A percentile compares a stretch with the other conserved stretches of the same genome.
Evolutionary conservation across 768 basidiomycete genomes (phyloP).

Genomic region (Boletus speciosus): DNA sequence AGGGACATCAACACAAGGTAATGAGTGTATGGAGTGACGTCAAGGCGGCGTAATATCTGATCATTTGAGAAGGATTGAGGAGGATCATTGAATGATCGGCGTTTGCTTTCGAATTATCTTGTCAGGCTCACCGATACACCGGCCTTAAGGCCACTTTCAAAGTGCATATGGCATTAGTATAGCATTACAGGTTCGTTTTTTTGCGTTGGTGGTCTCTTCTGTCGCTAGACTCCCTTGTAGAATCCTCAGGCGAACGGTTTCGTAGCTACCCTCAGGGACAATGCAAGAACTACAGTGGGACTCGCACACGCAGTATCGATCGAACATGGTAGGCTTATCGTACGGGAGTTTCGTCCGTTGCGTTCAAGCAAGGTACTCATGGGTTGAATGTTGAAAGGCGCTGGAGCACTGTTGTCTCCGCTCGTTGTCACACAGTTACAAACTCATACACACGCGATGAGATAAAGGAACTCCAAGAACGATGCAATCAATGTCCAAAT

Average conservation of each 20-base stretch:
- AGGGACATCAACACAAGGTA: background rate
- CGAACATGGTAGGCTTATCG: slow-evolving; percentile 28
- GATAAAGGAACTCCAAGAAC: too few species aligned
- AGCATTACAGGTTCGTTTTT: slow-evolving; percentile 41
- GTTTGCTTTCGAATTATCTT: slow-evolving; percentile 6
- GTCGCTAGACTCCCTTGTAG: slow-evolving; percentile 16
- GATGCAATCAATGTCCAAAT: too few species aligned
- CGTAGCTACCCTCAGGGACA: slow-evolving; percentile 38
- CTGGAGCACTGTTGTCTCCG: slow-evolving; percentile 65
- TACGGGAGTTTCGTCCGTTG: slow-evolving; percentile 13
- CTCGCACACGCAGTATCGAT: slow-evolving; percentile 36
- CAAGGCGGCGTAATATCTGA: background rate
- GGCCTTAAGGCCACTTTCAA: too few species aligned
- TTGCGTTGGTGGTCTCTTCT: background rate
- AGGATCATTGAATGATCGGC: too few species aligned
- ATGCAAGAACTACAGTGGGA: slow-evolving; percentile 39
- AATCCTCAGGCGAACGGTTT: slow-evolving; percentile 49
- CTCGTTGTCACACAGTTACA: slow-evolving; percentile 65
- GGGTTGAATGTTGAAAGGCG: slow-evolving; percentile 38
- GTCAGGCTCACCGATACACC: too few species aligned
- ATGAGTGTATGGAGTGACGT: background rate
- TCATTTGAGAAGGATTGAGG: background rate
- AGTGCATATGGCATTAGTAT: slow-evolving; percentile 37
- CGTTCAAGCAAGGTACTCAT: slow-evolving; percentile 2
- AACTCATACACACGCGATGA: too few species aligned